Base-by-base conservation (phyloP, 2,329 filamentous ascomycete genomes). In the Pseudocercospora fuligena region DNA sequence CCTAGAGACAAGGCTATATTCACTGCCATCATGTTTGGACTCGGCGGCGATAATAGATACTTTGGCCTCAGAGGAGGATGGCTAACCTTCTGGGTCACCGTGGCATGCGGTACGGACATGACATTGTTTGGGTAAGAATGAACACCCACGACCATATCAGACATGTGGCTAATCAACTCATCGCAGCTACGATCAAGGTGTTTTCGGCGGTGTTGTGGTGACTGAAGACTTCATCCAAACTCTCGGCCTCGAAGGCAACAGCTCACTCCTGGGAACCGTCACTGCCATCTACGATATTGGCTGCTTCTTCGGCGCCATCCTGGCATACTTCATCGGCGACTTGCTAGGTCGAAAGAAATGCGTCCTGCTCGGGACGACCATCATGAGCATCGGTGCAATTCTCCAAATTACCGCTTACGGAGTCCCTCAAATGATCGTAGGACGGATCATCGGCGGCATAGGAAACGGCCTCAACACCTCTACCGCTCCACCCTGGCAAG, bases 281-380 rank as follows among this genome's bases (percentile, higher is more conserved):
- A 86, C 84, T 0, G 85, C 86, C 1, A 84, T 87, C 62, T 88
- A 88, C 73, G 85, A 88, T 68, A 80, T 88, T 29, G 86, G 86
- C 8, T 88, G 86, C 73, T 88, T 89, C 75, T 77, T 88, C 60
- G 87, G 87, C 11, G 86, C 81, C 1, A 77, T 86, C 43, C 70
- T 81, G 2, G 81, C 83, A 16, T 83, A 87, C 54, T 73, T 78
- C 19, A 73, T 83, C 27, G 84, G 84, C 12, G 84, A 86, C 43
- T 75, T 72, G 0, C 74, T 85, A 1, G 84, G 84, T 21, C 77
- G 84, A 27, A 84, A 82, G 67, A 83, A 80, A 63, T 80, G 78
- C 25, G 78, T 86, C 40, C 72, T 86, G 33, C 68, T 83, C 1
- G 84, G 84, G 12, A 83, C 82, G 0, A 81, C 80, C 0, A 81